Percentiles rank a stretch among this genome's conserved stretches.
phyloP scores from a whole-genome alignment of 108 stramenopile genomes.

The Nitzschia sp. region DNA sequence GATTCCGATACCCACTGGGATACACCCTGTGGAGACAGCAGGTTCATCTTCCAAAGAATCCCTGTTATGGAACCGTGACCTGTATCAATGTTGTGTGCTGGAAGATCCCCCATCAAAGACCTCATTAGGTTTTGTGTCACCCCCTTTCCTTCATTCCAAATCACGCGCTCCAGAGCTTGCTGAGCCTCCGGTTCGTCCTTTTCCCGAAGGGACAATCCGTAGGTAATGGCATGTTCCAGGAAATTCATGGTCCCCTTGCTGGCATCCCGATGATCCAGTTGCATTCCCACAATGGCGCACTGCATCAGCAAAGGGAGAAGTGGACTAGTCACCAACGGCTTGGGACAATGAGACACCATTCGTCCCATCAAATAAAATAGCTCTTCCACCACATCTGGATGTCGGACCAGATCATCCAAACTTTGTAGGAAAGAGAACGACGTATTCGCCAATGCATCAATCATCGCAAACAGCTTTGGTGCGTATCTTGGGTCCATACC shows the following conservation, averaged over 20 bases:
- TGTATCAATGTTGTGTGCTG: slow-evolving; percentile 60
- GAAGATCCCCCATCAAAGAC: slow-evolving; percentile 79
- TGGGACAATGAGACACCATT: slow-evolving; percentile 80
- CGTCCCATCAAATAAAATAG: slow-evolving; percentile 90
- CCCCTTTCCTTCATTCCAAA: slow-evolving; percentile 59
- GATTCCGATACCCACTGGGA: slow-evolving; percentile 69
- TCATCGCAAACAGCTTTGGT: slow-evolving; percentile 66
- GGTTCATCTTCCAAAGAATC: slow-evolving; percentile 74
- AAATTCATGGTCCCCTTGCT: slow-evolving; percentile 84
- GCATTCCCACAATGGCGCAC: slow-evolving; percentile 78
- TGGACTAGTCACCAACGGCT: slow-evolving; percentile 61
- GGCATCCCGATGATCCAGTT: slow-evolving; percentile 82
- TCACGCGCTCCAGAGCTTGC: slow-evolving; percentile 61
- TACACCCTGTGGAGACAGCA: slow-evolving; percentile 56
- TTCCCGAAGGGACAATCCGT: slow-evolving; percentile 54
- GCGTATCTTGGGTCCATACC: slow-evolving; percentile 52
- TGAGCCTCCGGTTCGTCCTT: slow-evolving; percentile 31
- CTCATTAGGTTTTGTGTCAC: slow-evolving; percentile 65
- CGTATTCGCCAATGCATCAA: slow-evolving; percentile 56
- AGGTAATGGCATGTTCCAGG: slow-evolving; percentile 65
- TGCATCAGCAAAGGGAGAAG: slow-evolving; percentile 68
- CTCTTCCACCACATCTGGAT: slow-evolving; percentile 96
- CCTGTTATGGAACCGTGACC: slow-evolving; percentile 74
- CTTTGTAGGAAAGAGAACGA: slow-evolving; percentile 59
- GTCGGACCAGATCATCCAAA: slow-evolving; percentile 73